Conservation (phyloP, 805 yeast species). For the Clavispora santaluciae region DNA sequence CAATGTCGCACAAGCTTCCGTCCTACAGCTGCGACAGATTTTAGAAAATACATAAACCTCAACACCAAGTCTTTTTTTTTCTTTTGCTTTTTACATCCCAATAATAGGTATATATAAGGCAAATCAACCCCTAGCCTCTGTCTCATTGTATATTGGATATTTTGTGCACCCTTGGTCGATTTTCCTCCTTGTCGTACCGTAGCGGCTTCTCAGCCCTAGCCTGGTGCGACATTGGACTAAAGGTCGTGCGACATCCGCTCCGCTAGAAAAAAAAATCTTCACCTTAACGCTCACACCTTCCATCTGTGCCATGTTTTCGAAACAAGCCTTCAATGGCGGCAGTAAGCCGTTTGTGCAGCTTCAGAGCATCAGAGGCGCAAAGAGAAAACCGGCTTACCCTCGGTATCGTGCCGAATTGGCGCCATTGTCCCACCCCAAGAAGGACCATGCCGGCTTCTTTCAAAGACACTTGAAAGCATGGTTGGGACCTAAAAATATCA, state of each 20-base stretch:
- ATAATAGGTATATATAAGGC: no score
- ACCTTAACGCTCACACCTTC: neutral
- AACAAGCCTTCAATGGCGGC: conserved; percentile 7
- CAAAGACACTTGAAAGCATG: conserved; percentile 64
- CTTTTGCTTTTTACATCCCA: neutral
- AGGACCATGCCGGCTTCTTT: conserved; percentile 48
- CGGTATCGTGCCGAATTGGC: conserved; percentile 28
- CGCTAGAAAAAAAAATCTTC: neutral
- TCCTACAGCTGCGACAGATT: no score
- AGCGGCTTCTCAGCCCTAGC: neutral
- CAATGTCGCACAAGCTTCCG: no score
- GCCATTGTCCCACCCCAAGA: conserved; percentile 28
- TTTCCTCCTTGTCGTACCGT: neutral
- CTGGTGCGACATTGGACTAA: neutral
- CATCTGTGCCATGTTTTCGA: conserved; percentile 9
- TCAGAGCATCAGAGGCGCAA: conserved; percentile 12
- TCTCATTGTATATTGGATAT: no score
- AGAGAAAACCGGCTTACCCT: conserved; percentile 4
- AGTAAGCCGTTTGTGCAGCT: conserved; percentile 13
- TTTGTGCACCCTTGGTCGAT: neutral
- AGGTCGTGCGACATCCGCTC: conserved; percentile 1
- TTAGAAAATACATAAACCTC: no score
- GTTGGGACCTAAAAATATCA: conserved; percentile 77
- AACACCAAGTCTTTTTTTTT: no score
- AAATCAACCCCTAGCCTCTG: no score